Percentiles rank a stretch among this genome's conserved stretches.
Conservation (phyloP, 2,329 filamentous ascomycete species). For the Hypoxylon sp. region DNA sequence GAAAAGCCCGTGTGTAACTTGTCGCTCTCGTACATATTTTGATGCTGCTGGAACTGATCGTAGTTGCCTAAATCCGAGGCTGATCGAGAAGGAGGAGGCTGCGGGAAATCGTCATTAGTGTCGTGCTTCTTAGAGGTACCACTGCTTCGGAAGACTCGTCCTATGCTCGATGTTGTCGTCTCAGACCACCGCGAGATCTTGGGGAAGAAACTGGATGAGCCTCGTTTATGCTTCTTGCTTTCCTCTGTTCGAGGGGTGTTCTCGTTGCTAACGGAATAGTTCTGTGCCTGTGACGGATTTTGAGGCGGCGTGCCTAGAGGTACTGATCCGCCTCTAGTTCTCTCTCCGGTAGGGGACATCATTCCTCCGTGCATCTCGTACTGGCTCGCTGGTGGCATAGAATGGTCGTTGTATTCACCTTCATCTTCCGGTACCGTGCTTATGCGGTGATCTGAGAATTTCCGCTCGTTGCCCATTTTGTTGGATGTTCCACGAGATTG, state of each 20-base stretch:
- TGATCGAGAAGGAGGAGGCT: conserved; percentile 77
- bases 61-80: conserved; percentile 81
- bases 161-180: conserved; percentile 90
- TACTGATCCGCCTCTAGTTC: conserved; percentile 66
- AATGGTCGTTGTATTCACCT: conserved; percentile 72
- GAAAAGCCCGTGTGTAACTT: conserved; percentile 72
- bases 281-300: conserved; percentile 55
- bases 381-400: conserved; percentile 60
- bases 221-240: conserved; percentile 87
- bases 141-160: conserved; percentile 81
- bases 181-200: conserved; percentile 98
- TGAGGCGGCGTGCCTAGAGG: conserved; percentile 74
- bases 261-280: conserved; percentile 76
- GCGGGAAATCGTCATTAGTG: conserved; percentile 74
- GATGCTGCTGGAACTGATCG: conserved; percentile 71
- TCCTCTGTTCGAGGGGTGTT: conserved; percentile 84
- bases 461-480: conserved; percentile 65
- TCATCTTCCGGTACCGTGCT: conserved; percentile 93
- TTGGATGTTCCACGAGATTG: conserved; percentile 64
- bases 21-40: conserved; percentile 72
- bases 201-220: conserved; percentile 83
- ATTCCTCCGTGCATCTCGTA: conserved; percentile 72
- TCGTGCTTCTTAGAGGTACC: conserved; percentile 69
- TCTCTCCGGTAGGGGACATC: conserved; percentile 73
- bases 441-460: conserved; percentile 82